Percentiles rank a stretch among this genome's conserved stretches.
phyloP scores from a whole-genome alignment of 2,329 filamentous ascomycete species.

The Fusarium musae region DNA sequence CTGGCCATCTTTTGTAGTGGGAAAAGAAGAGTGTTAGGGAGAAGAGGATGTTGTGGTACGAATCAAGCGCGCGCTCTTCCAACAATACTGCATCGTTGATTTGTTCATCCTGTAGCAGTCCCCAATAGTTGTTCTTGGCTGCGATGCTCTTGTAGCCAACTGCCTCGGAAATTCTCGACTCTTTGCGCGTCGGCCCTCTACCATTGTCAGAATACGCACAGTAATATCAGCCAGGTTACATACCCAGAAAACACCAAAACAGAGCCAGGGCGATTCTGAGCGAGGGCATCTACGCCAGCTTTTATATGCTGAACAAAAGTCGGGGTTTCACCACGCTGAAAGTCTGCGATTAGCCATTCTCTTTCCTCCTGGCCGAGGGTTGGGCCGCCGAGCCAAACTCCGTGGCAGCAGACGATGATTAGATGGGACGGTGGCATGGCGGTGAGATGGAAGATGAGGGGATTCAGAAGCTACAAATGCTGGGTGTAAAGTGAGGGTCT shows the following conservation, averaged over 20 bases:
- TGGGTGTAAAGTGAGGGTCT: constrained; percentile 26
- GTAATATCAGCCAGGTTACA: constrained; percentile 3
- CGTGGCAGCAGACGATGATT: constrained; percentile 86
- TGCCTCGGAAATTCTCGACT: constrained; percentile 69
- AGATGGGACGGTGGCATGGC: constrained; percentile 61
- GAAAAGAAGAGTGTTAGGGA: constrained; percentile 66
- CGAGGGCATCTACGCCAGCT: constrained; percentile 67
- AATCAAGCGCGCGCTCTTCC: constrained; percentile 83
- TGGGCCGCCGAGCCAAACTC: constrained; percentile 75
- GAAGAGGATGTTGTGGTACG: constrained; percentile 86
- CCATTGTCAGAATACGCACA: background rate
- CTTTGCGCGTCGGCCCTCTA: constrained; percentile 71
- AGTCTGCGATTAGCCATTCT: constrained; percentile 80
- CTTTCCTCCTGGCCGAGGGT: constrained; percentile 62
- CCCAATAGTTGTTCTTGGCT: constrained; percentile 58
- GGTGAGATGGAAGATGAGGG: constrained; percentile 21
- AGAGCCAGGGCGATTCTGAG: constrained; percentile 53
- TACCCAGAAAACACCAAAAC: constrained; percentile 80
- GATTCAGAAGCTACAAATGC: constrained; percentile 14
- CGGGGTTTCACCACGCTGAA: constrained; percentile 80
- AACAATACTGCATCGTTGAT: constrained; percentile 56
- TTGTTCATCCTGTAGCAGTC: constrained; percentile 44
- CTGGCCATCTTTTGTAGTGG: constrained; percentile 62
- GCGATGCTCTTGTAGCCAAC: constrained; percentile 70
- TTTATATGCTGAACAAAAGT: constrained; percentile 84